Evolutionary conservation across 495 filamentous ascomycete species (phyloP).

Genomic region (Penicillium lividum): DNA sequence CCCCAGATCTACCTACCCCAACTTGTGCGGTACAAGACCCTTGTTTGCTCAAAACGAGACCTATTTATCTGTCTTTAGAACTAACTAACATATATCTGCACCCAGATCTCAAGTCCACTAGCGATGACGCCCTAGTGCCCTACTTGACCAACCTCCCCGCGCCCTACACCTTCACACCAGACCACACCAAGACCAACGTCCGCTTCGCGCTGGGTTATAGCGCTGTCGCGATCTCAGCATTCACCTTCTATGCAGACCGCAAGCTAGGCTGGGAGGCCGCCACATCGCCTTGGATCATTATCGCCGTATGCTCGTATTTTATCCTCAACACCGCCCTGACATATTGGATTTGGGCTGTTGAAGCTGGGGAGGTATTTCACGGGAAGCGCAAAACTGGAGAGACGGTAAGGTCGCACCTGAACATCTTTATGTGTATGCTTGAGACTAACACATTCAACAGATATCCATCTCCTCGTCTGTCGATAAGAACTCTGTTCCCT

Average conservation of each 20-base stretch:
- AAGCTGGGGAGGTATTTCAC: constrained; percentile 77
- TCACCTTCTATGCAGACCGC: constrained; percentile 89
- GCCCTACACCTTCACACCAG: constrained; percentile 69
- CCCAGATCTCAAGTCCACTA: constrained; percentile 92
- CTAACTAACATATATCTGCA: constrained; percentile 7
- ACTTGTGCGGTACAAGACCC: not conserved
- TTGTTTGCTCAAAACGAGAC: not conserved
- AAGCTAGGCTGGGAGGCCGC: constrained; percentile 84
- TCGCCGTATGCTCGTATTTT: constrained; percentile 78
- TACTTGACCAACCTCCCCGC: constrained; percentile 76
- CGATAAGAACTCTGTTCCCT: constrained; percentile 76
- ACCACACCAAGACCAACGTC: constrained; percentile 77
- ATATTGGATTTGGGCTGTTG: constrained; percentile 82
- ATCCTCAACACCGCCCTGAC: constrained; percentile 76
- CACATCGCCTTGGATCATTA: constrained; percentile 67
- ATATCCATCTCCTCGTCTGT: constrained; percentile 66
- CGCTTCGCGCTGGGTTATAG: constrained; percentile 80
- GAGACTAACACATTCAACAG: constrained; percentile 35
- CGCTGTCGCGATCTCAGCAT: constrained; percentile 75
- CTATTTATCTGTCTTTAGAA: not conserved
- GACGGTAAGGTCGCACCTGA: constrained; percentile 40
- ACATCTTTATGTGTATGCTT: not conserved
- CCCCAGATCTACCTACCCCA: constrained; percentile 23
- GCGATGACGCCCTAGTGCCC: constrained; percentile 90
- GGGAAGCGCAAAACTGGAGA: constrained; percentile 61